phyloP scores from a whole-genome alignment of 2,329 filamentous ascomycete species.

The Raffaelea ambrosiae region DNA sequence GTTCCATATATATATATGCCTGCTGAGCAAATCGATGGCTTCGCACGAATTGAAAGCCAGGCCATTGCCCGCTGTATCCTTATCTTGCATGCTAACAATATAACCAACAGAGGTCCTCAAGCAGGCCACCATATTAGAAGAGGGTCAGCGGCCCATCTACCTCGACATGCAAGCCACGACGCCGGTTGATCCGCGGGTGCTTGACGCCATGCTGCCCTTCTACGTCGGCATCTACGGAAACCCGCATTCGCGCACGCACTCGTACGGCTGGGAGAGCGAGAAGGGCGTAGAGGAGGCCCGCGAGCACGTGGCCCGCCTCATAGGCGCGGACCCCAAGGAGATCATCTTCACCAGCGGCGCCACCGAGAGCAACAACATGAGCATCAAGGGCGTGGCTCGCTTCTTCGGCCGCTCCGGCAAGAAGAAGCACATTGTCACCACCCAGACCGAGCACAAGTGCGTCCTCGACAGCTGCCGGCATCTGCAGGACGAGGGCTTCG shows the following conservation, averaged over 20 bases:
- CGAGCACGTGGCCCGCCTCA: conserved; percentile 72
- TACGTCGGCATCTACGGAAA: conserved; percentile 93
- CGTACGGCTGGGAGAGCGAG: conserved; percentile 98
- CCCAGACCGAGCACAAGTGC: conserved; percentile 98
- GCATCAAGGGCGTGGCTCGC: conserved; percentile 92
- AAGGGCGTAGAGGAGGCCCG: conserved; percentile 85
- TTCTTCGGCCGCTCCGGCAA: conserved; percentile 91
- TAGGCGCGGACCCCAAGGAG: conserved; percentile 92
- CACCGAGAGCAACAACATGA: conserved; percentile 99
- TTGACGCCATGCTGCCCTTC: conserved; percentile 94
- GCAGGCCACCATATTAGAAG: conserved; percentile 86
- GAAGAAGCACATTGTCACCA: conserved; percentile 98
- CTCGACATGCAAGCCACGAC: conserved; percentile 98
- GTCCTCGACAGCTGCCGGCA: conserved; percentile 95
- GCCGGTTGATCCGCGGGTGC: conserved; percentile 84
- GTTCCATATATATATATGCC: not conserved
- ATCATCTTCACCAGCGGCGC: conserved; percentile 98
- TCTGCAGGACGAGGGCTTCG: conserved; percentile 92
- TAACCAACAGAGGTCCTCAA: conserved; percentile 61
- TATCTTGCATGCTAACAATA: not conserved
- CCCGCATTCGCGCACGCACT: conserved; percentile 92
- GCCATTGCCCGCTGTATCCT: no score
- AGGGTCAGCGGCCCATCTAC: conserved; percentile 90
- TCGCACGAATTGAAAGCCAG: no score
- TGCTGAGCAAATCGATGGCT: no score